Conservation (phyloP, 208 protist species). For the Acanthamoeba culbertsoni region DNA sequence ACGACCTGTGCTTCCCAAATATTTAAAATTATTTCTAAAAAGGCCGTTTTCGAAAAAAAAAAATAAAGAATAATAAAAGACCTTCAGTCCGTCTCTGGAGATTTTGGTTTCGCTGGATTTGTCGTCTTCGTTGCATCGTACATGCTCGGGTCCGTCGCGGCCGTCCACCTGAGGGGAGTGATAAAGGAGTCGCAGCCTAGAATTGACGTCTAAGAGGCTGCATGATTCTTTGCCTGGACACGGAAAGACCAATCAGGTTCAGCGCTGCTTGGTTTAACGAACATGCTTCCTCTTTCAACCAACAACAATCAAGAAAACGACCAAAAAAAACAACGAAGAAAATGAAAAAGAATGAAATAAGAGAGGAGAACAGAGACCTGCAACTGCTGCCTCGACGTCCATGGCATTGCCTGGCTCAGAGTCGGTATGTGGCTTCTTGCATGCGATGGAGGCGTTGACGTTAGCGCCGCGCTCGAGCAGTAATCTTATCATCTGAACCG, state of each 20-base stretch:
- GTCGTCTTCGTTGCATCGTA: not conserved
- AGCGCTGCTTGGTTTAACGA: not conserved
- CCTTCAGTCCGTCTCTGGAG: slow-evolving; percentile 31
- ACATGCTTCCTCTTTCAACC: not conserved
- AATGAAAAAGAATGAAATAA: not conserved
- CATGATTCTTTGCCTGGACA: not conserved
- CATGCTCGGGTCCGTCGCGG: not conserved
- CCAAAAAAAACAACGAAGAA: not conserved
- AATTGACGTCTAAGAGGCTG: not conserved
- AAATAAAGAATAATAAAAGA: not conserved
- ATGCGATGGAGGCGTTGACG: not conserved
- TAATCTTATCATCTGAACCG: not conserved
- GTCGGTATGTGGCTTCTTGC: not conserved
- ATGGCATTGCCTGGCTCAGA: not conserved
- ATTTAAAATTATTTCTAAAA: not conserved
- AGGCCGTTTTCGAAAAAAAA: not conserved
- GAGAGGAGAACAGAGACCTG: not conserved
- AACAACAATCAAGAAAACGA: not conserved
- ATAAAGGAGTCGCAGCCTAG: not conserved
- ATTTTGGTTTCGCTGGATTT: slow-evolving; percentile 8
- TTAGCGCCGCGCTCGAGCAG: not conserved
- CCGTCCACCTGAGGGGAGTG: not conserved
- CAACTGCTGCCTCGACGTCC: not conserved
- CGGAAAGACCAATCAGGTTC: no score
- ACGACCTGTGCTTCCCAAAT: not conserved